These are phyloP conservation scores for Vigna angularis DNA, from an alignment of 306 rosid species.

Conservation along the genomic window DNA sequence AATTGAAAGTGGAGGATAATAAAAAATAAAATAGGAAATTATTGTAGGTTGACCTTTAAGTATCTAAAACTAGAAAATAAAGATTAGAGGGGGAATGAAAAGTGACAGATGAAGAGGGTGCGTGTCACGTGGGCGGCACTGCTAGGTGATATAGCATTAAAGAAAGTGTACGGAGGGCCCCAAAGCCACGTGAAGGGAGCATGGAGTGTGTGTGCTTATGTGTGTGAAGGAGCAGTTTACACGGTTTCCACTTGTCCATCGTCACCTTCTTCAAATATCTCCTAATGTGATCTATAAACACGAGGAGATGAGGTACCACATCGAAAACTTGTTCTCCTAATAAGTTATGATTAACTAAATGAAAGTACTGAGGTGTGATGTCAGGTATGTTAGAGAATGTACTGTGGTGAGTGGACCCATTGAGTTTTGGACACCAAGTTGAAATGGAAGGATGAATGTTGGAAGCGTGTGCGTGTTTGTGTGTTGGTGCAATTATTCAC, in stretches of 20 bases:
- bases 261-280: too few relatives aligned
- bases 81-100: background rate
- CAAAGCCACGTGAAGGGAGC: constrained; percentile 48
- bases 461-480: background rate
- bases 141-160: constrained; percentile 38
- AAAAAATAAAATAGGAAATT: too few relatives aligned
- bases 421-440: too few relatives aligned
- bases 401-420: background rate
- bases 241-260: background rate
- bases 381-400: background rate
- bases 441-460: too few relatives aligned
- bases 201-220: background rate
- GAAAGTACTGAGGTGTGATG: background rate
- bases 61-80: too few relatives aligned
- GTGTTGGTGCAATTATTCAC: background rate
- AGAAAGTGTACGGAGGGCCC: constrained; percentile 39
- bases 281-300: too few relatives aligned
- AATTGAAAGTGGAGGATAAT: too few relatives aligned
- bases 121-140: constrained; percentile 45
- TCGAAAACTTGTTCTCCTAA: too few relatives aligned
- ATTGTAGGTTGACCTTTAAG: background rate
- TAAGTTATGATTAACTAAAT: too few relatives aligned
- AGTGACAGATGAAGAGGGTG: background rate
- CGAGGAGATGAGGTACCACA: too few relatives aligned
- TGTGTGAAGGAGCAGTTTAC: background rate